Base-by-base conservation (phyloP, 2,329 filamentous ascomycete species). In the Aureobasidium sp. region DNA sequence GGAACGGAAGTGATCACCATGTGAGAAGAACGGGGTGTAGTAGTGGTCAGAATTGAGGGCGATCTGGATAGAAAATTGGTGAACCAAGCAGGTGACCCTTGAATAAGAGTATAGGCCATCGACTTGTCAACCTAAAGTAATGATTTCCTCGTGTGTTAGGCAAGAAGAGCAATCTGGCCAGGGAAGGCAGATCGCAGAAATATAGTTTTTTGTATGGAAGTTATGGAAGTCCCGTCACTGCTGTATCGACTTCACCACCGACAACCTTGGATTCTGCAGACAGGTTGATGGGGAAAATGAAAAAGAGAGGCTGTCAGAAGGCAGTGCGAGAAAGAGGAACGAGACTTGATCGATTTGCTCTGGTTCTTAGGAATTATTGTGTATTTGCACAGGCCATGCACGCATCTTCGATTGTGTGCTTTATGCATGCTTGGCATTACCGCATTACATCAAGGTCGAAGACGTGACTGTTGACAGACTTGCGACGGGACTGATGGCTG, bases 1-100 rank as follows among this genome's bases (percentile, higher is more conserved):
- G 61, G 61, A 26, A 61, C 57, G 20, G 36, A 51, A 29, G 57
- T 60, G 13, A 32, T 60, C 17, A 55, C 51, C 6, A 42, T 55
- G 23, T 55, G 37, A 55, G 51, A 32, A 15, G 15, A 48, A 9
- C 23, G 26, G 27, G 23, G 23, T 13, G 17, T 12, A 6, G 20
- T 20, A 20, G 20, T 20, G 9, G 13, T 7, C 23, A 27, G 15
- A 5, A 15, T 26, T 17, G 42, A 17, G 13, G 23, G 5, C 42
- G 5, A 8, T 27, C 13, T 27, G 42, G 6, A 6, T 15, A 27
- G 8, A 10, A 7, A 5, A 4, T 37, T 13, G 34, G 12, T 37
- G 15, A 13, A 15, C 3, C 34, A 37, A 15, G 13, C 8, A 5
- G 29, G 8, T 32, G 8, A 32, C 8, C 8, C 29, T 5, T 32